Base-by-base conservation (phyloP, 495 filamentous ascomycete species). In the Hyaloscypha variabilis region DNA sequence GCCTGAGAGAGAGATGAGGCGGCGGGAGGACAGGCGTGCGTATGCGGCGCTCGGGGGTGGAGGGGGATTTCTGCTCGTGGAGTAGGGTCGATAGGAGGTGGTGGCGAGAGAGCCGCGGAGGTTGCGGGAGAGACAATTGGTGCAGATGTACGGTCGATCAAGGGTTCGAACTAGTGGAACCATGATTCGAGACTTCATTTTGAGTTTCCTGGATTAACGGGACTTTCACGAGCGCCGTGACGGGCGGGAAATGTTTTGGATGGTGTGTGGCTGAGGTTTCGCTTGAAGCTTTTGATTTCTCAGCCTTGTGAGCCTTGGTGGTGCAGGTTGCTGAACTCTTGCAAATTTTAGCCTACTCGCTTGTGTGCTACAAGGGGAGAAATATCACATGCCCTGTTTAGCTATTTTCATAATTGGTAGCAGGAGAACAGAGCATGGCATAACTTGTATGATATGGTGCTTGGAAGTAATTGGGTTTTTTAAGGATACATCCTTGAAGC, bases 1-100 rank as follows among this genome's bases (percentile, higher is more conserved):
- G 52, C 95, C 95, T 53, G 87, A 83, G 58, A 97, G 77, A 60
- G 87, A 88, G 69, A 99, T 87, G 34, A 99, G 82, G 28, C 86
- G 84, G 28, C 95, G 91, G 71, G 88, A 86, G 39, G 84, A 76
- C 69, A 98, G 85, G 10, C 68, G 73, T 11, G 84, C 77, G 64
- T 82, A 64, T 53, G 82, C 87, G 23, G 79, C 69, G 3, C 78
- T 14, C 4, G 85, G 83, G 10, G 83, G 71, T 11, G 52, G 36
- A 30, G 68, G 64, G 46, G 67, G 62, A 19, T 55, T 60, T 3
- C n/a, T 39, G 36, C 19, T 31, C 1, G 49, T 24, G 23, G 60
- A 49, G 49, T 46, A 58, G 55, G 46, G 50, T 67, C 30, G 49
- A 17, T 17, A 25, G 10, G 59, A 46, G 36, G 46, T 39, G 53